Base-by-base conservation (phyloP, 176 grass and related monocot genomes). In the Musa beccarii region DNA sequence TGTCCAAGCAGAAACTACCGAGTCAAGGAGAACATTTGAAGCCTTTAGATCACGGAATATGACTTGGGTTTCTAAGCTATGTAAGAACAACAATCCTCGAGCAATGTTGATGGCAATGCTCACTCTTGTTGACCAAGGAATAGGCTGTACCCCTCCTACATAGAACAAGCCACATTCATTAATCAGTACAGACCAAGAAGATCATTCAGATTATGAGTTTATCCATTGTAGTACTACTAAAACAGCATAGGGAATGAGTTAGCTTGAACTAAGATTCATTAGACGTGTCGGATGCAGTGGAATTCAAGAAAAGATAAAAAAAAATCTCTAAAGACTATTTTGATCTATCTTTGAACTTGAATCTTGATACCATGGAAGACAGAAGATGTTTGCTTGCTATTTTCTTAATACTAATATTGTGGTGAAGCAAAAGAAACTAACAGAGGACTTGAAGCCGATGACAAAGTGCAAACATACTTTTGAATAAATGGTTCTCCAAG, bases 401-500 rank as follows among this genome's bases (percentile, higher is more conserved):
- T 43, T 43, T 43, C 34, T 43, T 43, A 43, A 43, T 43, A 43
- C 34, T 43, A 43, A 43, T 43, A 43, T 43, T 43, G 34, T 43
- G 34, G 34, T 4, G 3, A 43, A 43, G 34, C 34, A 43, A 43
- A 43, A 43, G 3, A 43, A 43, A 6, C 34, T 43, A 43, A 43
- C 4, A 43, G 15, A 51, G 3, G 20, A 1, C 34, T 68, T 19
- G 29, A 54, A 53, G 28, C 20, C 16, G 23, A 28, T 61, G 54
- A 25, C 2, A 19, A 34, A 63, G 11, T 34, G 51, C 11, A 74
- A 21, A 11, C 23, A 51, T 72, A 72, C 79, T 59, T 64, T 52
- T 82, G 59, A 82, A 82, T 25, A 82, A 68, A 52, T 82, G 61
- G 20, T 82, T 76, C n/a, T 63, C 72, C 70, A 82, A 76, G 72